These are phyloP conservation scores for Canariomyces notabilis DNA, from an alignment of 2,329 filamentous ascomycete species.

Conservation along the genomic window DNA sequence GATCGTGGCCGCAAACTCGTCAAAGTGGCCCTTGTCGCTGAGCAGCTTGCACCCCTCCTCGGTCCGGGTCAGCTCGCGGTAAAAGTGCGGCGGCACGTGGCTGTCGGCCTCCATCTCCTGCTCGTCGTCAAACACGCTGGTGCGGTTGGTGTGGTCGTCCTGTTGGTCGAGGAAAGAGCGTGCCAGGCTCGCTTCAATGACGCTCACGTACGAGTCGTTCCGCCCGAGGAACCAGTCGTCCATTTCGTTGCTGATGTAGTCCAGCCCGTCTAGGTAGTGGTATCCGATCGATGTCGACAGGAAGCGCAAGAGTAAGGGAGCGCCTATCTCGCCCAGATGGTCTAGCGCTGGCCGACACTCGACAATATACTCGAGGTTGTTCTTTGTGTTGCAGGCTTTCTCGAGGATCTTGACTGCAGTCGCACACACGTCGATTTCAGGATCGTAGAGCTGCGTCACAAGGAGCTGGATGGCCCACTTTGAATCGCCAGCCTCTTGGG, in stretches of 20 bases:
- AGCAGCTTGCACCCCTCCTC: slow-evolving; percentile 86
- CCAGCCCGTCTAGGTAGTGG: slow-evolving; percentile 91
- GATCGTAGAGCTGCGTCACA: slow-evolving; percentile 98
- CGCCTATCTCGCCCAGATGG: slow-evolving; percentile 93
- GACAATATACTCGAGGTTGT: slow-evolving; percentile 90
- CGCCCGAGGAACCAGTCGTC: slow-evolving; percentile 98
- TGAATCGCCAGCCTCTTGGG: slow-evolving; percentile 56
- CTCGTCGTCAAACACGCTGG: slow-evolving; percentile 55
- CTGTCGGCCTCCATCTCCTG: slow-evolving; percentile 50
- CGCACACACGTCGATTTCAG: slow-evolving; percentile 93
- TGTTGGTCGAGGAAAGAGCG: slow-evolving; percentile 70
- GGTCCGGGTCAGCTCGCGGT: slow-evolving; percentile 88
- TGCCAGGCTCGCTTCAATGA: slow-evolving; percentile 93
- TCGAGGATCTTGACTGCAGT: slow-evolving; percentile 96
- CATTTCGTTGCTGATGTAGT: slow-evolving; percentile 99
- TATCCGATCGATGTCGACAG: slow-evolving; percentile 95
- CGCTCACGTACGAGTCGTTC: slow-evolving; percentile 90
- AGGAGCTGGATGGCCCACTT: slow-evolving; percentile 95
- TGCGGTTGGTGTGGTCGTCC: slow-evolving; percentile 53
- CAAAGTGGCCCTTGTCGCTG: slow-evolving; percentile 90
- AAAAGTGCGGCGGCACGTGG: slow-evolving; percentile 93
- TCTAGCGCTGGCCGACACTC: slow-evolving; percentile 92
- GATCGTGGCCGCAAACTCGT: slow-evolving; percentile 86
- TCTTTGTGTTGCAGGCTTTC: slow-evolving; percentile 90
- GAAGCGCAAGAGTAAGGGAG: slow-evolving; percentile 85